Evolutionary conservation across 129 eudicot genomes (phyloP), one percentile per base, ranked within the genome.

Genomic region (Tagetes erecta): DNA sequence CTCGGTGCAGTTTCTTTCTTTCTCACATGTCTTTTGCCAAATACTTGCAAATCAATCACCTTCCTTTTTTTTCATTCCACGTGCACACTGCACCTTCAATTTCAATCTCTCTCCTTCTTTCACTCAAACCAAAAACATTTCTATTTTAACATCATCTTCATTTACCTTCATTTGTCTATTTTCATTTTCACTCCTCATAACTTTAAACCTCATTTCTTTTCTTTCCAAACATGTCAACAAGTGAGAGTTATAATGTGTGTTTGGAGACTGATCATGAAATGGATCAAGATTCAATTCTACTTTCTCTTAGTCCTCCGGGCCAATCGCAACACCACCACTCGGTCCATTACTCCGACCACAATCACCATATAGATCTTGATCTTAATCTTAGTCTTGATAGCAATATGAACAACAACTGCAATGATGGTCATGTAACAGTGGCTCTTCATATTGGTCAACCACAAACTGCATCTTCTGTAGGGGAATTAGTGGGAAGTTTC

Each of bases 231-330:
- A 68, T 82, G 73, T 82, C 91, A 53, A 78, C 86, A 46, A 75
- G 84, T 59, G 82, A 82, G 35, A 84, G 84, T 20, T 20, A 20
- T 66, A 72, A 64, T 37, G 86, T 66, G 59, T 86, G 75, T 75
- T 75, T 82, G 76, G 95, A 82, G 64, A 53, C 31, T 49, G 87
- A 72, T 49, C 86, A 72, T 58, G 80, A 84, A 37, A 84, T 76
- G 10, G 87, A 89, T 52, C 85, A 84, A 64, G 90, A 89, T 34
- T 73, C 86, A 34, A 87, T 83, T n/a, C 76, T 85, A 20, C 96
- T 90, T 35, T 90, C 94, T 53, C 94, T 90, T 57, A 84, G 87
- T 68, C 96, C 91, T 41, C 96, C 96, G 1, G 96, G 96, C 71
- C 94, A 87, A 82, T 13, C 77, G 20, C 73, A 67, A 40, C 72